These are phyloP conservation scores for Diplocarpon mali DNA, from an alignment of 2,329 filamentous ascomycete species.

Conservation along the genomic window DNA sequence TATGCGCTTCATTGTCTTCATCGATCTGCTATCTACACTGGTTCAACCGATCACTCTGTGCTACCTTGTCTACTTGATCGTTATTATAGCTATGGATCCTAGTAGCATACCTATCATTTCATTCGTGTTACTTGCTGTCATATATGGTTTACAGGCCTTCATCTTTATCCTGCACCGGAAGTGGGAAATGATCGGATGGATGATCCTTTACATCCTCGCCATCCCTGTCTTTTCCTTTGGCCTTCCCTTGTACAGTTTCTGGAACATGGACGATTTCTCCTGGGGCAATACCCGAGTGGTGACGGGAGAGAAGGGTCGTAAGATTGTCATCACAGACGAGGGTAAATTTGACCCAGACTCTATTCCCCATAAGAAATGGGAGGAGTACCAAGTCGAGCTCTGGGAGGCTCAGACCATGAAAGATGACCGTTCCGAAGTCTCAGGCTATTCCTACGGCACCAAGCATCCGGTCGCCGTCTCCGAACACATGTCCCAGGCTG, in stretches of 20 bases:
- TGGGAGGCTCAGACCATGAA: constrained; percentile 78
- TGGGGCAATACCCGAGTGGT: constrained; percentile 99
- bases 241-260: constrained; percentile 89
- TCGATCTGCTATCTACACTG: constrained; percentile 85
- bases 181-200: constrained; percentile 99
- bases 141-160: constrained; percentile 92
- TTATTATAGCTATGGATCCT: constrained; percentile 51
- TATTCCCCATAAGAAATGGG: constrained; percentile 98
- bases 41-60: constrained; percentile 84
- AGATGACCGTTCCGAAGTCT: constrained; percentile 76
- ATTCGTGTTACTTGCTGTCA: constrained; percentile 84
- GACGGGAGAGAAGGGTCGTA: constrained; percentile 83
- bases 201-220: constrained; percentile 88
- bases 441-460: constrained; percentile 90
- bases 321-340: constrained; percentile 89
- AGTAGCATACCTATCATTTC: constrained; percentile 68
- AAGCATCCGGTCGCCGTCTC: constrained; percentile 52
- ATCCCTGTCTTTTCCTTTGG: constrained; percentile 87
- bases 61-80: constrained; percentile 84
- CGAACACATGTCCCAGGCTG: constrained; percentile 45
- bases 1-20: constrained; percentile 95
- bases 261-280: constrained; percentile 99
- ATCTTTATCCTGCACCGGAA: constrained; percentile 95
- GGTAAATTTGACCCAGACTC: constrained; percentile 91
- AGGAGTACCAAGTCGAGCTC: constrained; percentile 95